Percentiles rank a stretch among this genome's conserved stretches.
Conservation (phyloP, 1,284 basidiomycete species). For the Leccinum griseonigrum region DNA sequence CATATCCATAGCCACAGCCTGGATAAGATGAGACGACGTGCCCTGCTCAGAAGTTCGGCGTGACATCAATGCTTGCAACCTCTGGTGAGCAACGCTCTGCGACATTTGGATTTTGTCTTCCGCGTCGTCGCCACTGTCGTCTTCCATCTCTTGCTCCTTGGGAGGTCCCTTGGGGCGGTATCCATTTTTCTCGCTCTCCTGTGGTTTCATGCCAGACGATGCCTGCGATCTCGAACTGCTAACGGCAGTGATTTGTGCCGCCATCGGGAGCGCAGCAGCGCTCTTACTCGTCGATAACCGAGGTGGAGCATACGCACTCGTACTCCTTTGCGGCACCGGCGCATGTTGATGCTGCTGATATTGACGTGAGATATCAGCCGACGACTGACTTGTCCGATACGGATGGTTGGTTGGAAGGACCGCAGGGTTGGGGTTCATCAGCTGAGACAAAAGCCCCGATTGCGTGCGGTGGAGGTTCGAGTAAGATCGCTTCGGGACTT, state of each 20-base stretch:
- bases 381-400: conserved; percentile 50
- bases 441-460: conserved; percentile 60
- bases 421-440: conserved; percentile 67
- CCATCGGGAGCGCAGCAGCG: conserved; percentile 59
- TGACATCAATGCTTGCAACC: conserved; percentile 51
- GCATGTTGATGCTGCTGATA: conserved; percentile 16
- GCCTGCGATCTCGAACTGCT: conserved; percentile 29
- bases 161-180: conserved; percentile 66
- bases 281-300: conserved; percentile 60
- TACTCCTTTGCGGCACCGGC: conserved; percentile 30
- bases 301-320: conserved; percentile 27
- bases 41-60: conserved; percentile 33
- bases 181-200: conserved; percentile 32
- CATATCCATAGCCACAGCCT: conserved; percentile 13
- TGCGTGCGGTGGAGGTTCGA: conserved; percentile 53
- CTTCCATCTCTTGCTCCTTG: conserved; percentile 65
- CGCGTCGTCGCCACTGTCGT: conserved; percentile 57
- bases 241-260: conserved; percentile 53
- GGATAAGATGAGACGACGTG: conserved; percentile 17
- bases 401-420: conserved; percentile 60
- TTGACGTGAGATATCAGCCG: conserved; percentile 44
- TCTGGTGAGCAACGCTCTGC: conserved; percentile 61
- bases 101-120: conserved; percentile 53
- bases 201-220: conserved; percentile 16
- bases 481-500: conserved; percentile 67